Evolutionary conservation across 495 filamentous ascomycete genomes (phyloP), one percentile per base, ranked within the genome.

Genomic region (Neurospora africana): DNA sequence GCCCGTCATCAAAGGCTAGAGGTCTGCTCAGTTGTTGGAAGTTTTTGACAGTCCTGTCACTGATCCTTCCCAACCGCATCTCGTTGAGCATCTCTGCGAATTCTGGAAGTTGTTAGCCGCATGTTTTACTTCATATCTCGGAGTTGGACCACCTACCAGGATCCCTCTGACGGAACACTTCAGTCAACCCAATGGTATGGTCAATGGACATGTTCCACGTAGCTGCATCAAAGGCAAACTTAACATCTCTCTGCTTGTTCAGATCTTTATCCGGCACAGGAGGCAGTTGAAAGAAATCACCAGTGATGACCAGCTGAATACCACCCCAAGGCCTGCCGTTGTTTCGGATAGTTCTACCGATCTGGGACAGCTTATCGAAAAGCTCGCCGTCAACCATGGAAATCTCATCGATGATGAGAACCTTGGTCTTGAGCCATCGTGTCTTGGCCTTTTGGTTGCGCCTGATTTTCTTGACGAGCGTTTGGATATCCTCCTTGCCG

Each of bases 351-450:
- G 82, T 86, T 61, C 95, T 84, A n/a, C 93, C 95, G 76, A 99
- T 91, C 69, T 90, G 87, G 72, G 97, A 93, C 13, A 99, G 87
- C 81, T 98, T 99, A 81, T 99, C 95, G 73, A 98, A 98, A 0
- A 99, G 84, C 70, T 98, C 95, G 1, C 92, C 96, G 77, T 98
- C 96, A 11, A 99, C 93, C 95, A 99, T 99, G 13, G 95, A 98
- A 38, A 99, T 91, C 81, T 99, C 95, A 80, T 99, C 95, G 75
- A 99, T 87, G 69, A 99, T 85, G 38, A 99, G 87, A 21, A 92
- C 87, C 74, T 92, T 95, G 0, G 94, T 97, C 30, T 89, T 89
- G 73, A 97, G 81, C 95, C 96, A 98, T 47, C 96, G 89, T 53
- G 87, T 89, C 78, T 90, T 92, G 17, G 93, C 93, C 79, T 98